phyloP scores from a whole-genome alignment of 345 rosid genomes.

The Excoecaria cochinchinensis region DNA sequence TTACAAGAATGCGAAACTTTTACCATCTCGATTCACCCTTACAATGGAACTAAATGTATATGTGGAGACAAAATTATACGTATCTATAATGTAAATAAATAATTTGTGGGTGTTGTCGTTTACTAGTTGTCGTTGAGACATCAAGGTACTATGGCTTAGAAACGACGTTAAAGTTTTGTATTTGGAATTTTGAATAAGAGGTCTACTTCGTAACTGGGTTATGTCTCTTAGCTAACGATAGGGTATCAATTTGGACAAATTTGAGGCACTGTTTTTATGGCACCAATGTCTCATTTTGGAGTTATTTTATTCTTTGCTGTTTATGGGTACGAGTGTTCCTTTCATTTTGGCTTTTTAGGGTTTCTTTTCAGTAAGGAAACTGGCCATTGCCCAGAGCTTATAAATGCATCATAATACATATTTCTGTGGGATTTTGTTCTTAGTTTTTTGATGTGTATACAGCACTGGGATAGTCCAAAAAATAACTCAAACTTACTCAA shows the following conservation, averaged over 20 bases:
- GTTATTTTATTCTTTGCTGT: slow-evolving; percentile 30
- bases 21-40: too few species aligned
- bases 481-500: not conserved
- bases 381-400: not conserved
- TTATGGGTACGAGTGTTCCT: slow-evolving; percentile 20
- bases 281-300: slow-evolving; percentile 23
- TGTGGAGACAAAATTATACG: not conserved
- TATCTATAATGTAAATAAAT: not conserved
- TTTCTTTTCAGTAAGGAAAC: not conserved
- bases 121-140: slow-evolving; percentile 34
- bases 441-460: not conserved
- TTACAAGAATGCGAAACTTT: too few species aligned
- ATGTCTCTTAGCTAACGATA: slow-evolving; percentile 18
- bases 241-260: slow-evolving; percentile 23
- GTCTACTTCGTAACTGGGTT: slow-evolving; percentile 16
- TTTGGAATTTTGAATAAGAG: slow-evolving; percentile 10
- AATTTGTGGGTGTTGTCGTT: slow-evolving; percentile 27
- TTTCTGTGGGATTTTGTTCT: not conserved
- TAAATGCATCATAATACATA: not conserved
- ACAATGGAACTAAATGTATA: not conserved
- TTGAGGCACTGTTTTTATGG: not conserved
- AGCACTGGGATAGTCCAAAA: not conserved
- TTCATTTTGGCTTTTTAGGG: slow-evolving; percentile 20
- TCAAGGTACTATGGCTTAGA: slow-evolving; percentile 19
- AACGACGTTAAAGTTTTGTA: slow-evolving; percentile 6